Conservation (phyloP, 2,329 filamentous ascomycete species). For the Penicillium aurantiogriseum region DNA sequence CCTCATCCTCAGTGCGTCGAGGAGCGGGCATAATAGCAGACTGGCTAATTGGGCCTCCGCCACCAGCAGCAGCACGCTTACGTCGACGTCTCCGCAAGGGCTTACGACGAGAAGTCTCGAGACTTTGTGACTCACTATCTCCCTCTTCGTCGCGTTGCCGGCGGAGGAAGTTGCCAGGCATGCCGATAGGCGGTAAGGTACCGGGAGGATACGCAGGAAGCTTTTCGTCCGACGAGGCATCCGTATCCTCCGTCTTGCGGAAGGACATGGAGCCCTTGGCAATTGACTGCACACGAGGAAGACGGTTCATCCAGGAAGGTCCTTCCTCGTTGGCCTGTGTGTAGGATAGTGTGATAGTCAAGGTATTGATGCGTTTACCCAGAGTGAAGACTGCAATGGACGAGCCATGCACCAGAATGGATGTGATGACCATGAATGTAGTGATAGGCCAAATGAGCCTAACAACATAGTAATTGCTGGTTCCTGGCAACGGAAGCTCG, state of each 20-base stretch:
- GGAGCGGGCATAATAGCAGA: constrained; percentile 77
- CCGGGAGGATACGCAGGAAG: constrained; percentile 64
- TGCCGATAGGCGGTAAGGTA: constrained; percentile 67
- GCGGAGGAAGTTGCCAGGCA: constrained; percentile 75
- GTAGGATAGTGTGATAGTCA: constrained; percentile 94
- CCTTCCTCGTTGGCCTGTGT: constrained; percentile 85
- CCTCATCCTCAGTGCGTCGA: constrained; percentile 37
- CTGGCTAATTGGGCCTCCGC: constrained; percentile 83
- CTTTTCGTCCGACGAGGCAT: constrained; percentile 59
- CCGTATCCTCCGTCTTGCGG: constrained; percentile 66
- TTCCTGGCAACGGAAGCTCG: constrained; percentile 52
- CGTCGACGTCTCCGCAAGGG: constrained; percentile 57
- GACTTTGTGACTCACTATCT: constrained; percentile 55
- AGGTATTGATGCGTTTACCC: constrained; percentile 95
- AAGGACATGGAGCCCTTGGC: constrained; percentile 76
- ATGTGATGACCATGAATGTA: constrained; percentile 88
- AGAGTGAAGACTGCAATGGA: constrained; percentile 97
- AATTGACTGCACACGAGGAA: constrained; percentile 79
- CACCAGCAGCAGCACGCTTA: constrained; percentile 69
- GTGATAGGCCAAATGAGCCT: constrained; percentile 93
- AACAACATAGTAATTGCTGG: constrained; percentile 68
- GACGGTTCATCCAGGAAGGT: constrained; percentile 89
- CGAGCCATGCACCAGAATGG: constrained; percentile 95
- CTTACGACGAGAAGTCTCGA: constrained; percentile 55
- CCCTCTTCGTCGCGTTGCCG: constrained; percentile 69